Percentiles rank a stretch among this genome's conserved stretches.
These are phyloP conservation scores for Ephemerocybe angulata DNA, from an alignment of 768 basidiomycete species.

Conservation along the genomic window DNA sequence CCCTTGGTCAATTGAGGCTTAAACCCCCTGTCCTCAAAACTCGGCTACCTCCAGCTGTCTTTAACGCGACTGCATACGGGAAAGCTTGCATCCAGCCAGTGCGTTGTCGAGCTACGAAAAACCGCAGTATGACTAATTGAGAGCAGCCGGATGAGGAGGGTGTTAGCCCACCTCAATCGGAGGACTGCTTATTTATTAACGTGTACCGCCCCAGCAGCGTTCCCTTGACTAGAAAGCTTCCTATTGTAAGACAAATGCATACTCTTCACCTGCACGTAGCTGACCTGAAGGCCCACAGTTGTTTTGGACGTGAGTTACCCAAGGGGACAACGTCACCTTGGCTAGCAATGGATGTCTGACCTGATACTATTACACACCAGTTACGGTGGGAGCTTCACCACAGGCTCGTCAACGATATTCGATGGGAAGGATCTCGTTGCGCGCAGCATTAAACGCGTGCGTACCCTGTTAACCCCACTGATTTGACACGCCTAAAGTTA, in stretches of 20 bases:
- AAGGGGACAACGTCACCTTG: background rate
- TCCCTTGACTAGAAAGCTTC: conserved; percentile 25
- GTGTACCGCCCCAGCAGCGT: conserved; percentile 47
- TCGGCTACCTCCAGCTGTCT: conserved; percentile 24
- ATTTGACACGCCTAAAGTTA: background rate
- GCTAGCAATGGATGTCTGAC: background rate
- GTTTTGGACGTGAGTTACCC: conserved; percentile 37
- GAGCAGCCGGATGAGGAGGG: background rate
- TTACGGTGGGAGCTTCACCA: conserved; percentile 32
- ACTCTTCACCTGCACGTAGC: background rate
- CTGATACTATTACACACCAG: conserved; percentile 13
- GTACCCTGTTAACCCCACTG: conserved; percentile 4
- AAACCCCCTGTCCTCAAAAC: conserved; percentile 43
- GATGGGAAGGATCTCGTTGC: conserved; percentile 34
- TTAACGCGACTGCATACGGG: conserved; percentile 47
- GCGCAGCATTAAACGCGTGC: conserved; percentile 34
- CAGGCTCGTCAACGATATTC: conserved; percentile 24
- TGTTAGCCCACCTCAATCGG: conserved; percentile 30
- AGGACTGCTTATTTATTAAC: conserved; percentile 61
- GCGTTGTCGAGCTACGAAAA: conserved; percentile 22
- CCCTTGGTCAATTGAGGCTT: conserved; percentile 44
- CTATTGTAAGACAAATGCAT: conserved; percentile 29
- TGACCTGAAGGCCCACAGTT: conserved; percentile 26
- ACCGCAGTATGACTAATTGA: background rate
- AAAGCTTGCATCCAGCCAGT: conserved; percentile 47